These are phyloP conservation scores for Salix purpurea DNA, from an alignment of 345 rosid genomes.

Conservation along the genomic window DNA sequence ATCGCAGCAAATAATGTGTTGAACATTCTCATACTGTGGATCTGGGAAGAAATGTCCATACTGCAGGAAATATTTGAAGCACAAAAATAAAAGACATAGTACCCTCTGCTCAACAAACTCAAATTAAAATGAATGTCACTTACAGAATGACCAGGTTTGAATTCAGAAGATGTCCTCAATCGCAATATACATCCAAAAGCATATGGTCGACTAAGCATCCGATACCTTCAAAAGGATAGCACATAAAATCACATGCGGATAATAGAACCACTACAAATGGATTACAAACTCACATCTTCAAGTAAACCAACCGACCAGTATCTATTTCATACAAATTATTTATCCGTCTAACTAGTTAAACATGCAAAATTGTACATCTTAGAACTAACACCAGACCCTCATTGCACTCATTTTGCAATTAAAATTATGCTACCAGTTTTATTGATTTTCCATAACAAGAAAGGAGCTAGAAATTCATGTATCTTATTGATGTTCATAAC, in stretches of 20 bases:
- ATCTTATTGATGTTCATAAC: neutral
- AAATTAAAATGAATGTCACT: conserved; percentile 25
- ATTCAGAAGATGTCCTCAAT: conserved; percentile 90
- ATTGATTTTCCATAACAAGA: neutral
- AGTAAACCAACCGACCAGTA: neutral
- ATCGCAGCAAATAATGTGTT: conserved; percentile 95
- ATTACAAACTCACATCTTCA: neutral
- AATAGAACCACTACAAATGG: neutral
- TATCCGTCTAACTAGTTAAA: neutral
- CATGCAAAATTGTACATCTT: neutral
- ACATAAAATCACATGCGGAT: neutral
- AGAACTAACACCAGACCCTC: neutral
- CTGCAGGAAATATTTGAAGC: conserved; percentile 43
- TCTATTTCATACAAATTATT: neutral
- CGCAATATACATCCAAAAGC: conserved; percentile 92
- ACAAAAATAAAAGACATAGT: conserved; percentile 15
- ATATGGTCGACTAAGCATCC: conserved; percentile 89
- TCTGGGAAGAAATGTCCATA: conserved; percentile 97
- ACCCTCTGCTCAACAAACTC: conserved; percentile 4
- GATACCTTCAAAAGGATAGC: conserved; percentile 51
- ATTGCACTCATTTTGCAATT: neutral
- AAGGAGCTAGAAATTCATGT: neutral
- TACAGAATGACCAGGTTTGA: conserved; percentile 81
- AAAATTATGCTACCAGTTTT: neutral
- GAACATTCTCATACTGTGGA: conserved; percentile 96